Base-by-base conservation (phyloP, 768 basidiomycete species). In the Boletus reticuloceps region DNA sequence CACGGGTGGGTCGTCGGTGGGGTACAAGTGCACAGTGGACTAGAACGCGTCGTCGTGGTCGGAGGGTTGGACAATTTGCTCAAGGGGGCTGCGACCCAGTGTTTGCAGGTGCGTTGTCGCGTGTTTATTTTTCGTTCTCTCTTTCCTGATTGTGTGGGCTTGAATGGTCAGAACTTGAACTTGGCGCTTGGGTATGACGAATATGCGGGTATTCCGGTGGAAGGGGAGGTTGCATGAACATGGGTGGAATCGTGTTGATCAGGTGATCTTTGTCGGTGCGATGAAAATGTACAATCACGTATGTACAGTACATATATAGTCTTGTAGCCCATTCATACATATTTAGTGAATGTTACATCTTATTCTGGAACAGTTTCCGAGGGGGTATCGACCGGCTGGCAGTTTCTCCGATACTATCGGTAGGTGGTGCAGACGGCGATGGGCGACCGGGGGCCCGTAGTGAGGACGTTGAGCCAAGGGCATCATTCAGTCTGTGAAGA, bases 1-100 rank as follows among this genome's bases (percentile, higher is more conserved):
- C 96, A 98, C 67, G 90, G 91, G 1, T 97, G 92, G 88, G 79
- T 77, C 34, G 87, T 92, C 37, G 97, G 97, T 53, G 96, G 97
- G 5, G 85, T 94, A 71, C 96, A 98, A 75, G 89, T 97, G 25
- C 92, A 95, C 67, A 88, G 85, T 59, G 83, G 82, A 42, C 91
- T 92, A 1, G 89, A 92, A 67, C 79, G 97, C 50, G 97, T 91
- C 12, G 97, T 98, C 20, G 82, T 98, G n/a, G 93, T 96, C 22
- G 96, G 93, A 47, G 94, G 94, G 0, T 74, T 99, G 64, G 97
- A 99, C 69, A 99, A 99, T 75, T 75, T 99, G 53, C 78, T 99
- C 58, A 99, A 99, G 72, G 97, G 97, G 8, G 97, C 97, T 47
- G 97, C 97, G 17, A 98, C 96, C n/a, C 97, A 99, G 72, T 98